Base-by-base conservation (phyloP, 2,329 filamentous ascomycete species). In the Hyphodiscus sp. region DNA sequence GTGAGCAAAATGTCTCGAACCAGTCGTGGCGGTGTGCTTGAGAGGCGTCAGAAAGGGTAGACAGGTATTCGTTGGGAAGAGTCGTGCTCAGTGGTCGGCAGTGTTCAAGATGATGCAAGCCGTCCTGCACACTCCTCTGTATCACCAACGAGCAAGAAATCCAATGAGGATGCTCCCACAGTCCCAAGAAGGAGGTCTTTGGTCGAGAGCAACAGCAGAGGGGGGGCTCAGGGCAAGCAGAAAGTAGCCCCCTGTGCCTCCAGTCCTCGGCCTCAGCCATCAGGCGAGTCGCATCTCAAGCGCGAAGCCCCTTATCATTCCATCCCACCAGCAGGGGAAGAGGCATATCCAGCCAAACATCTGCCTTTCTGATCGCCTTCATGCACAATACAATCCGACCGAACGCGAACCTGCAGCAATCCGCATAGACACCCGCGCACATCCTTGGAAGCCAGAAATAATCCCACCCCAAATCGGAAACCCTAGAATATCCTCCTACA, bases 371-470 rank as follows among this genome's bases (percentile, higher is more conserved):
- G 45, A 46, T 46, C 45, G 10, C 19, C 15, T 46, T 46, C 33
- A 46, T 46, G 45, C 45, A 46, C 19, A 23, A 46, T n/a, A 46
- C 19, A 23, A 46, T n/a, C 33, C 16, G 33, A 26, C 20, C 45
- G 20, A 26, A n/a, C 45, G 45, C 45, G 45, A 45, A 46, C 45
- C 45, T 46, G 45, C 45, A 46, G 23, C 20, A 46, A 26, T n/a
- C 16, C 20, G 19, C 23, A 26, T 7, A 29, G 10, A n/a, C 45
- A 46, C 19, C 20, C 19, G 16, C 19, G 26, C 20, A 49, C 23
- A 42, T 20, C 38, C 33, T 26, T 46, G 42, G 23, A n/a, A 47
- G 9, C 46, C 47, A 49, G 47, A 49, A 49, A 49, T 49, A 49
- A 41, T 41, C 30, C 23, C 23, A 18, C 9, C 16, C 47, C 16